A percentile compares a stretch with the other conserved stretches of the same genome.
Evolutionary conservation across 169 alveolate genomes (phyloP).

Genomic region (Cyclospora cayetanensis): DNA sequence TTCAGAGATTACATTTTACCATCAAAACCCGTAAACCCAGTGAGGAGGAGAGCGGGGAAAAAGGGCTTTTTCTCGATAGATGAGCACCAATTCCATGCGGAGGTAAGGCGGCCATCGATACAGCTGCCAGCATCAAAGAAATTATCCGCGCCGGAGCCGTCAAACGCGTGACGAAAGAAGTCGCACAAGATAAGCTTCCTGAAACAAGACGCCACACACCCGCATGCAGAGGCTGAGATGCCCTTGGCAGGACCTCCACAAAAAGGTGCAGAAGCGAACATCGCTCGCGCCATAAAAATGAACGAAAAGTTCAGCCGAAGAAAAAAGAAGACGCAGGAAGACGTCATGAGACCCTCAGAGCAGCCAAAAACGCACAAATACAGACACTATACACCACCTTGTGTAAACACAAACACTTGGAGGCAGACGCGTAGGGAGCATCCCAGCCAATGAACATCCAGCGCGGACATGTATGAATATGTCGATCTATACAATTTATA

Average conservation of each 20-base stretch:
- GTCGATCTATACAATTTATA: too few species aligned
- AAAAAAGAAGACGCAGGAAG: neutral
- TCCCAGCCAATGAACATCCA: too few species aligned
- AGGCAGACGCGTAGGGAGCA: too few species aligned
- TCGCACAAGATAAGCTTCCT: slow-evolving; percentile 86
- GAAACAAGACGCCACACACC: neutral
- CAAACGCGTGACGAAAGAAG: slow-evolving; percentile 94
- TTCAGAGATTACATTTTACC: slow-evolving; percentile 81
- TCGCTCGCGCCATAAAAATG: neutral
- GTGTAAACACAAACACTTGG: too few species aligned
- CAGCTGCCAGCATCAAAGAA: slow-evolving; percentile 95
- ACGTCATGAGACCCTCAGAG: too few species aligned
- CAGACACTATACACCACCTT: too few species aligned
- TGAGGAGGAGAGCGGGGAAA: slow-evolving; percentile 91
- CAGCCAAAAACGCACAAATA: too few species aligned
- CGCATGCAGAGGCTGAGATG: slow-evolving; percentile 28
- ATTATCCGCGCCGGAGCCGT: slow-evolving; percentile 95
- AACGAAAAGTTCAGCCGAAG: neutral
- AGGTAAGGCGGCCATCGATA: slow-evolving; percentile 94
- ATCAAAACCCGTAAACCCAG: slow-evolving; percentile 94
- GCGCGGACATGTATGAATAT: too few species aligned
- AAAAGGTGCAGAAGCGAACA: too few species aligned
- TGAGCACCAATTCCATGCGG: slow-evolving; percentile 95
- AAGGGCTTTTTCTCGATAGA: slow-evolving; percentile 87
- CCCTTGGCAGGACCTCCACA: too few species aligned